Conservation (phyloP, 345 rosid species). For the Bretschneidera sinensis region DNA sequence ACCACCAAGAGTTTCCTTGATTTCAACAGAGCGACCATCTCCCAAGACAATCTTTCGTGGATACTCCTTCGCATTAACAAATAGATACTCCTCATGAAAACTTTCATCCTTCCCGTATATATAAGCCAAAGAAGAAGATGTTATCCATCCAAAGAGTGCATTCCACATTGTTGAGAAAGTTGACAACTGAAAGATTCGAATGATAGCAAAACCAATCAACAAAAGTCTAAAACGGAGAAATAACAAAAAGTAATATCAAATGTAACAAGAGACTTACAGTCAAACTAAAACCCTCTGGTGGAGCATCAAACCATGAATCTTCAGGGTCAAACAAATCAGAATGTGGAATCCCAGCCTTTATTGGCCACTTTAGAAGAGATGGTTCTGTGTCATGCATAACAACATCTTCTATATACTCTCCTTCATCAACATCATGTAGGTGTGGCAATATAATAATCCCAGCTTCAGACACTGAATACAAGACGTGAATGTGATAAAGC, state of each 20-base stretch:
- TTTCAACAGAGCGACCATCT: slow-evolving; percentile 79
- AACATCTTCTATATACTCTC: slow-evolving; percentile 19
- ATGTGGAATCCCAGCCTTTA: slow-evolving; percentile 49
- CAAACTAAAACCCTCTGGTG: slow-evolving; percentile 78
- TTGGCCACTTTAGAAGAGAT: slow-evolving; percentile 55
- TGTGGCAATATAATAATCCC: slow-evolving; percentile 63
- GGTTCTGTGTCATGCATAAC: slow-evolving; percentile 37
- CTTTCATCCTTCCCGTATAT: slow-evolving; percentile 81
- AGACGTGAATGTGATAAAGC: slow-evolving; percentile 12
- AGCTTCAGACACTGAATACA: slow-evolving; percentile 52
- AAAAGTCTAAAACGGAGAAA: not conserved
- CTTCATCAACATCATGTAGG: slow-evolving; percentile 35
- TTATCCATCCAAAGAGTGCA: slow-evolving; percentile 80
- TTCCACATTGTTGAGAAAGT: slow-evolving; percentile 89
- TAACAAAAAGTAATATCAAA: not conserved
- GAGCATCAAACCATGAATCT: slow-evolving; percentile 80
- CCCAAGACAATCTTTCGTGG: slow-evolving; percentile 43
- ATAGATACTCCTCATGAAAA: slow-evolving; percentile 57
- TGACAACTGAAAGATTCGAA: slow-evolving; percentile 50
- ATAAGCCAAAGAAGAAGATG: slow-evolving; percentile 82
- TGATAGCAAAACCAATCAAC: not conserved
- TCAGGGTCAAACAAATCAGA: slow-evolving; percentile 64
- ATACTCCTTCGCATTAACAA: slow-evolving; percentile 66
- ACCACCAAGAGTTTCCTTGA: slow-evolving; percentile 68
- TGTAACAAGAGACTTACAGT: slow-evolving; percentile 39